Conservation (phyloP, 345 rosid genomes). For the Schrenkiella parvula region DNA sequence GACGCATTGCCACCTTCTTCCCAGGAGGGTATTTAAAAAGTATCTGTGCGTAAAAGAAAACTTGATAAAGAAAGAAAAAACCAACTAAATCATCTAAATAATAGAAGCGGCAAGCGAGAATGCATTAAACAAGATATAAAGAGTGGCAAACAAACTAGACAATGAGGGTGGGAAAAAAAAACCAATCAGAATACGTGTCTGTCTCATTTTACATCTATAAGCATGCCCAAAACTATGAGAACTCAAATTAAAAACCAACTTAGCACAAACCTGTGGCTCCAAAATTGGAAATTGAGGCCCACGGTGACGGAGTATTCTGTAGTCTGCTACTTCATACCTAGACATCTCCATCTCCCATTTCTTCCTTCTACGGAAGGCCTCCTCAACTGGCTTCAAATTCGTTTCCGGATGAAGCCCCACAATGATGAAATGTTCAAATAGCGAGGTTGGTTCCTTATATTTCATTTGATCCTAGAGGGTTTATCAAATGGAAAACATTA, state of each 20-base stretch:
- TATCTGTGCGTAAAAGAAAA: slow-evolving; percentile 44
- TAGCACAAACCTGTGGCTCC: slow-evolving; percentile 81
- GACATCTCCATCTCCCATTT: slow-evolving; percentile 72
- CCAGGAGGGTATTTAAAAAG: slow-evolving; percentile 93
- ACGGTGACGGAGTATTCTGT: slow-evolving; percentile 42
- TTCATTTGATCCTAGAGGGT: slow-evolving; percentile 59
- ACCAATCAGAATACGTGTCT: neutral
- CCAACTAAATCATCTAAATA: neutral
- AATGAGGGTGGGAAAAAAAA: neutral
- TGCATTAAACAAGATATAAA: neutral
- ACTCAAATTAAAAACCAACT: neutral
- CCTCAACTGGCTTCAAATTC: slow-evolving; percentile 71
- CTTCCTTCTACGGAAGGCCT: slow-evolving; percentile 75
- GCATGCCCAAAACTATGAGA: slow-evolving; percentile 6
- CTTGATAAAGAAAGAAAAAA: slow-evolving; percentile 16
- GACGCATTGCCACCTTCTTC: slow-evolving; percentile 68
- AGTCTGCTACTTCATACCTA: slow-evolving; percentile 52
- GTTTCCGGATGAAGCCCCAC: slow-evolving; percentile 87
- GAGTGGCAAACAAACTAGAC: neutral
- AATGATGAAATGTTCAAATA: slow-evolving; percentile 86
- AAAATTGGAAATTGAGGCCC: slow-evolving; percentile 72
- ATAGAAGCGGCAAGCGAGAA: slow-evolving; percentile 3
- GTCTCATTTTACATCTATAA: slow-evolving; percentile 2
- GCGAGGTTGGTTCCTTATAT: slow-evolving; percentile 65
- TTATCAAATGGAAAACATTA: slow-evolving; percentile 16